A percentile compares a stretch with the other conserved stretches of the same genome.
Evolutionary conservation across 176 grass and related monocot genomes (phyloP).

Genomic region (Eleusine indica): DNA sequence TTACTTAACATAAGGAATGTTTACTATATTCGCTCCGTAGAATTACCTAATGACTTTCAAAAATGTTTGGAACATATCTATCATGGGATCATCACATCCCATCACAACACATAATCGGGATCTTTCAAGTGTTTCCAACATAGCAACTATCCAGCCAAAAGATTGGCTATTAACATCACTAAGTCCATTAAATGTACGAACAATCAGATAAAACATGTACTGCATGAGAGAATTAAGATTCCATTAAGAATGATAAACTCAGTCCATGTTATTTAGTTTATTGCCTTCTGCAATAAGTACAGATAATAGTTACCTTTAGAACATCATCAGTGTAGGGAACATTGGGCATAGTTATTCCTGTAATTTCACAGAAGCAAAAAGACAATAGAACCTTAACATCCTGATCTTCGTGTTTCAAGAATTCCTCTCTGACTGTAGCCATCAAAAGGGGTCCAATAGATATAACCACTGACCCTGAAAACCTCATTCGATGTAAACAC

Average conservation of each 20-base stretch:
- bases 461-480: too few relatives aligned
- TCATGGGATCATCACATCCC: conserved; percentile 96
- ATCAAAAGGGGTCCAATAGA: conserved; percentile 68
- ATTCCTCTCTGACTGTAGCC: conserved; percentile 76
- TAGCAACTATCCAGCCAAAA: conserved; percentile 81
- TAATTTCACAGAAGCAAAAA: conserved; percentile 96
- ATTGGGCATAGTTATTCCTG: conserved; percentile 96
- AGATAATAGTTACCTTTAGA: conserved; percentile 68
- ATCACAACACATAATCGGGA: conserved; percentile 98
- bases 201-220: conserved; percentile 92
- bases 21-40: background rate
- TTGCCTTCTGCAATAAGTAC: conserved; percentile 12
- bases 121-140: conserved; percentile 91
- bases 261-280: conserved; percentile 9
- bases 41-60: conserved; percentile 74
- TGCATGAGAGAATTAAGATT: conserved; percentile 40
- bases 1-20: too few relatives aligned
- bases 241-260: conserved; percentile 6
- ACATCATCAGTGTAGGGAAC: conserved; percentile 95
- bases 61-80: conserved; percentile 88
- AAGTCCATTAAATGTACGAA: conserved; percentile 85
- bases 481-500: too few relatives aligned
- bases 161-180: conserved; percentile 70
- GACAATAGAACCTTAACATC: too few relatives aligned
- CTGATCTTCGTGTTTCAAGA: too few relatives aligned